Evolutionary conservation across 2,329 filamentous ascomycete species (phyloP).

Genomic region (Gnomoniopsis smithogilvyi): DNA sequence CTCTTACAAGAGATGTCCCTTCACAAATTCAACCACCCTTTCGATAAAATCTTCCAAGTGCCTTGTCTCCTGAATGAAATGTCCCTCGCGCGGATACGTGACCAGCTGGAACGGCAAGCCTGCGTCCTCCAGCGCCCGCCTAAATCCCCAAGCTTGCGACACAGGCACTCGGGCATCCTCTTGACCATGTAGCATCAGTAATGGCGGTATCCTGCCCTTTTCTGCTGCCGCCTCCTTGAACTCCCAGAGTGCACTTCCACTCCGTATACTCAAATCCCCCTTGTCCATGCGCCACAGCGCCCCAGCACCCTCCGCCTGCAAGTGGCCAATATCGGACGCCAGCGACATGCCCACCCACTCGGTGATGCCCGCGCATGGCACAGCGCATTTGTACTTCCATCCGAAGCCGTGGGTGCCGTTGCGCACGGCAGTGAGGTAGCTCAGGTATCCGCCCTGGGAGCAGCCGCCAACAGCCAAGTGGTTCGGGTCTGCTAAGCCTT

Average conservation of each 20-base stretch:
- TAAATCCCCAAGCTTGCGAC: conserved; percentile 30
- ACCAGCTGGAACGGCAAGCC: conserved; percentile 31
- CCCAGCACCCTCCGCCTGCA: conserved; percentile 25
- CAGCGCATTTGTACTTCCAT: conserved; percentile 33
- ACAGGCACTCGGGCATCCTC: conserved; percentile 31
- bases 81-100: conserved; percentile 31
- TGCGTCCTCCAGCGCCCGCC: conserved; percentile 25
- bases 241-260: conserved; percentile 11
- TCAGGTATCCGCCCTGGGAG: conserved; percentile 36
- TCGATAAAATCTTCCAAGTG: conserved; percentile 25
- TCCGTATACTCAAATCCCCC: not conserved
- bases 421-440: conserved; percentile 33
- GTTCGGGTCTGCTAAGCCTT: conserved; percentile 28
- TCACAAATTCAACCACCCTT: conserved; percentile 20
- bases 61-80: conserved; percentile 28
- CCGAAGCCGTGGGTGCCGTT: conserved; percentile 30
- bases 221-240: conserved; percentile 5
- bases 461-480: conserved; percentile 34
- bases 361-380: conserved; percentile 34
- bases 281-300: conserved; percentile 24
- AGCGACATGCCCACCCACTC: conserved; percentile 34
- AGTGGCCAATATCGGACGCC: conserved; percentile 27
- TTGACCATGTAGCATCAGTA: conserved; percentile 28
- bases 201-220: conserved; percentile 9
- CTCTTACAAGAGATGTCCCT: not conserved